Conservation (phyloP, 306 rosid species). For the Ammopiptanthus mongolicus region DNA sequence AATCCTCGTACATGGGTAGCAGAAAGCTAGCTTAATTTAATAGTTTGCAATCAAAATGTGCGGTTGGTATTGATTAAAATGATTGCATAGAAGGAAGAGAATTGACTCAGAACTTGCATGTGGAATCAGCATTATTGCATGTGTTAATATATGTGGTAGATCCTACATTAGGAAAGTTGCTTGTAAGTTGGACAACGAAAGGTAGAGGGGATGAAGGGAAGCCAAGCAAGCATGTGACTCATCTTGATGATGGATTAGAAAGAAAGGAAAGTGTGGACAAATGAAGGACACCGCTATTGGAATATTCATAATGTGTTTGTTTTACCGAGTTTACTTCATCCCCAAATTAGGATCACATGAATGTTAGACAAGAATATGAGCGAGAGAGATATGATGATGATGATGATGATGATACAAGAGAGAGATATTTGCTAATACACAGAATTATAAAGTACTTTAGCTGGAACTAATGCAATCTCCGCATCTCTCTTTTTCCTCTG, state of each 20-base stretch:
- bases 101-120: slow-evolving; percentile 40
- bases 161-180: slow-evolving; percentile 43
- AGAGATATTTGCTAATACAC: neutral
- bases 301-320: slow-evolving; percentile 31
- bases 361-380: slow-evolving; percentile 3
- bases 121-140: slow-evolving; percentile 40
- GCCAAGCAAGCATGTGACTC: slow-evolving; percentile 64
- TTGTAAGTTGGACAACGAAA: slow-evolving; percentile 45
- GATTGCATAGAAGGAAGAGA: slow-evolving; percentile 34
- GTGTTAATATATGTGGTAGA: slow-evolving; percentile 35
- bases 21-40: slow-evolving; percentile 14
- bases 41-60: slow-evolving; percentile 20
- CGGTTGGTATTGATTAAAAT: slow-evolving; percentile 34
- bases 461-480: neutral
- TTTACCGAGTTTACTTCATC: slow-evolving; percentile 42
- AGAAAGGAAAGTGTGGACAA: slow-evolving; percentile 53
- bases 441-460: neutral
- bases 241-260: slow-evolving; percentile 50
- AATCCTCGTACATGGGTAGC: neutral
- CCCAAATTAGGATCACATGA: slow-evolving; percentile 44
- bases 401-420: neutral
- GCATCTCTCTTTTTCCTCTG: neutral
- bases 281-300: slow-evolving; percentile 34
- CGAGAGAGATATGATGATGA: slow-evolving; percentile 11
- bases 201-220: slow-evolving; percentile 22